Evolutionary conservation across 148 eudicot genomes (phyloP).

Genomic region (Linanthus parryae): DNA sequence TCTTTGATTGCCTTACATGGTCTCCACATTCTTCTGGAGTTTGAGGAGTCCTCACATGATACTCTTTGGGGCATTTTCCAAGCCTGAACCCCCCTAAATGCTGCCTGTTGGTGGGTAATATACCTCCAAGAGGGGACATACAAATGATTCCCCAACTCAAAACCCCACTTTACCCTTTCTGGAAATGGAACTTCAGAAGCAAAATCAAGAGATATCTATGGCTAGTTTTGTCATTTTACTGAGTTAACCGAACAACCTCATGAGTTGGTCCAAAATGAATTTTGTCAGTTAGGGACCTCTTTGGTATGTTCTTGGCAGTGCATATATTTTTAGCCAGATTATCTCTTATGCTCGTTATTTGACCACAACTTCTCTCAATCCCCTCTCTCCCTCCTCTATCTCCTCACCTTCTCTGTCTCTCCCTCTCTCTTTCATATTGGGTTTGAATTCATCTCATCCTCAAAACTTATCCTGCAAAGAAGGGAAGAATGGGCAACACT

Average conservation of each 20-base stretch:
- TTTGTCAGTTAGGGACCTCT: slow-evolving; percentile 21
- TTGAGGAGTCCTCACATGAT: background rate
- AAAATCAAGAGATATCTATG: background rate
- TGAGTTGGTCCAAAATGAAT: slow-evolving; percentile 4
- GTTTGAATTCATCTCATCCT: background rate
- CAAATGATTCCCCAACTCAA: background rate
- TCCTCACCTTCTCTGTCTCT: slow-evolving; percentile 6
- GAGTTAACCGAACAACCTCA: background rate
- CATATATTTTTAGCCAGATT: slow-evolving; percentile 2
- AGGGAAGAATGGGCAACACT: slow-evolving; percentile 16
- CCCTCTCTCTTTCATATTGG: slow-evolving; percentile 1
- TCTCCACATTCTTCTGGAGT: slow-evolving; percentile 11
- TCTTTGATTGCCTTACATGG: background rate
- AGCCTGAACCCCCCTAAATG: background rate
- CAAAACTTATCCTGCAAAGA: slow-evolving; percentile 12
- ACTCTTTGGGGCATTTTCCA: background rate
- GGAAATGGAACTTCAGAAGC: no score
- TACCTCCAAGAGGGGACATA: background rate
- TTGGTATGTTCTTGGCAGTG: slow-evolving; percentile 7
- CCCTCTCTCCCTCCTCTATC: background rate
- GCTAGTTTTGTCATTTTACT: background rate
- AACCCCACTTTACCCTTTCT: slow-evolving; percentile 2
- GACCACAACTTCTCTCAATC: slow-evolving; percentile 9
- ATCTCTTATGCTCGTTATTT: slow-evolving; percentile 19
- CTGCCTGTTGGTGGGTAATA: slow-evolving; percentile 2